Conservation (phyloP, 2,329 filamentous ascomycete species). For the Cephalotrichum gorgonifer region DNA sequence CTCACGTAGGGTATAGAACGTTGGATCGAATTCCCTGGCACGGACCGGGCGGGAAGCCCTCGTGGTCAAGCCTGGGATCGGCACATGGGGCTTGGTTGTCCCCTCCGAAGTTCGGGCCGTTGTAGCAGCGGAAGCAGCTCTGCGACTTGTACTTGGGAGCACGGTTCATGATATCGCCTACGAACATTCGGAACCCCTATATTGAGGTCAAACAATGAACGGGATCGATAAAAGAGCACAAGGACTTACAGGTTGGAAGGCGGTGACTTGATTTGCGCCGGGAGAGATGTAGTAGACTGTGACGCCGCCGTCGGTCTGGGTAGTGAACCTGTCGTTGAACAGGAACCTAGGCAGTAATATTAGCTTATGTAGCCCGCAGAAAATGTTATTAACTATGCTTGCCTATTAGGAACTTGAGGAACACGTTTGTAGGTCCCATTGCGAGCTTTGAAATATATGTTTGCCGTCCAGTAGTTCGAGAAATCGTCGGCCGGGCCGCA, state of each 20-base stretch:
- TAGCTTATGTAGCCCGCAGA: conserved; percentile 17
- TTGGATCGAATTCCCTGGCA: conserved; percentile 33
- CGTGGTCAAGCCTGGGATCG: conserved; percentile 30
- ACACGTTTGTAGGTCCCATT: conserved; percentile 22
- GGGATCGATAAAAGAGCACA: no score
- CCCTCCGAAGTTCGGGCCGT: conserved; percentile 25
- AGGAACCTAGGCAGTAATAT: background rate
- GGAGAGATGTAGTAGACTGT: conserved; percentile 26
- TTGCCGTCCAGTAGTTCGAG: conserved; percentile 23
- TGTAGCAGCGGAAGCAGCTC: conserved; percentile 28
- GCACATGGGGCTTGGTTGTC: conserved; percentile 19
- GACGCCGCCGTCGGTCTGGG: conserved; percentile 17
- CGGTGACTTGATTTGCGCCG: conserved; percentile 17
- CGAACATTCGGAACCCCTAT: conserved; percentile 37
- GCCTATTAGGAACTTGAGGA: conserved; percentile 25
- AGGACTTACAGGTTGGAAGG: conserved; percentile 29
- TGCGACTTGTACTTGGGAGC: conserved; percentile 17
- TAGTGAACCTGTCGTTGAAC: background rate
- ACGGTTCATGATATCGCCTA: conserved; percentile 19
- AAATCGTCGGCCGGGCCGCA: conserved; percentile 22
- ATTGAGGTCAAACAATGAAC: no score
- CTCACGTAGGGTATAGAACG: conserved; percentile 38
- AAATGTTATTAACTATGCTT: no score
- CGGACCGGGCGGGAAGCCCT: conserved; percentile 25
- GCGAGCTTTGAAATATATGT: conserved; percentile 20